A percentile compares a stretch with the other conserved stretches of the same genome.
These are phyloP conservation scores for Calocybe gangraenosa DNA, from an alignment of 768 basidiomycete species.

Conservation along the genomic window DNA sequence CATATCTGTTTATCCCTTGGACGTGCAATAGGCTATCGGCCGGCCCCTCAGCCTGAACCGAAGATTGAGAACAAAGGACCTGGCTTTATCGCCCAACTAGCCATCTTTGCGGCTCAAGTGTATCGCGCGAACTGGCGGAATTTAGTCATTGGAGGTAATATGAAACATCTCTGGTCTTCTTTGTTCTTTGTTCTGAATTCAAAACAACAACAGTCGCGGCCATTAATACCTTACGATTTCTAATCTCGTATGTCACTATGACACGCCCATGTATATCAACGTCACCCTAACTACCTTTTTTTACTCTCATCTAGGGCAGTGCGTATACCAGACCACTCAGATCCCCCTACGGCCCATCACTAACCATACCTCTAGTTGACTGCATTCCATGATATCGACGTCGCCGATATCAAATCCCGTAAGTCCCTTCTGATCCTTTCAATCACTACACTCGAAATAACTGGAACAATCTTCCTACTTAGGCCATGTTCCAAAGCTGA, in stretches of 20 bases:
- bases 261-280: neutral
- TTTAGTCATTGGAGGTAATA: neutral
- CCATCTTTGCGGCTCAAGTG: slow-evolving; percentile 10
- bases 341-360: neutral
- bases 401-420: slow-evolving; percentile 22
- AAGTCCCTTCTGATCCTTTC: neutral
- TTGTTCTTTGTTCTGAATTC: neutral
- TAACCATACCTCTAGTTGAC: slow-evolving; percentile 23
- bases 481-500: slow-evolving; percentile 26
- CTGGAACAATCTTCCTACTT: too few species aligned
- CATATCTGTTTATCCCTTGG: neutral
- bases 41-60: slow-evolving; percentile 1
- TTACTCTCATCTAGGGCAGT: slow-evolving; percentile 20
- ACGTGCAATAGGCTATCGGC: slow-evolving; percentile 6
- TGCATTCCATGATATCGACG: slow-evolving; percentile 29
- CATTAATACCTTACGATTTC: slow-evolving; percentile 35
- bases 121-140: neutral
- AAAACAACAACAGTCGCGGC: slow-evolving; percentile 26
- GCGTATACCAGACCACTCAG: neutral
- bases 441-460: neutral
- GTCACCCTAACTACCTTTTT: neutral
- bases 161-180: slow-evolving; percentile 20
- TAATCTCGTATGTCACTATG: slow-evolving; percentile 27
- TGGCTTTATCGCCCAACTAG: neutral
- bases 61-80: too few species aligned